Conservation (phyloP, 2,329 filamentous ascomycete genomes). For the Talaromyces amestolkiae region DNA sequence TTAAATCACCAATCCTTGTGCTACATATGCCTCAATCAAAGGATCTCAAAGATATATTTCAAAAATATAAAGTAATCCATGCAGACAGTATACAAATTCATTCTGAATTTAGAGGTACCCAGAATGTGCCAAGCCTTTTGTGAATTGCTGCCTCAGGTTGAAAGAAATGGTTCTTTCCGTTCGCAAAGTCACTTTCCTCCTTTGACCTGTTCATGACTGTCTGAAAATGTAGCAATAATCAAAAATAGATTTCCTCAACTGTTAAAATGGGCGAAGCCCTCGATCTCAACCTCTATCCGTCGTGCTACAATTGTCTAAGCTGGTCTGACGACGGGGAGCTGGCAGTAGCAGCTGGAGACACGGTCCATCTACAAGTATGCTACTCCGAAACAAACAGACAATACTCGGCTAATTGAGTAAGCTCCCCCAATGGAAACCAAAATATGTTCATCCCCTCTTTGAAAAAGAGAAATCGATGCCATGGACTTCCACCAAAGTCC, state of each 20-base stretch:
- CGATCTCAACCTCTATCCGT: conserved; percentile 49
- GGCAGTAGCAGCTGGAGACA: conserved; percentile 56
- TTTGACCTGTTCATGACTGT: not conserved
- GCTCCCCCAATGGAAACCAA: conserved; percentile 20
- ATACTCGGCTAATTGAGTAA: not conserved
- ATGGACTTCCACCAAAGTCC: conserved; percentile 45
- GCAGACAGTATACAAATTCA: not conserved
- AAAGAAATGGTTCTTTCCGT: not conserved
- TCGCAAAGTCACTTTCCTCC: not conserved
- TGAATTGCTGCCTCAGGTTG: not conserved
- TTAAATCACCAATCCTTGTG: not conserved
- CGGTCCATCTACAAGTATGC: conserved; percentile 52
- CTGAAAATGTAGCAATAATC: not conserved
- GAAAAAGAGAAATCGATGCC: conserved; percentile 24
- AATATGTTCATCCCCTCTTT: conserved; percentile 18
- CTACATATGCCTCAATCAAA: not conserved
- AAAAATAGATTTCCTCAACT: not conserved
- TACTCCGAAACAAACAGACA: not conserved
- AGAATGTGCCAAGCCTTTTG: conserved; percentile 14
- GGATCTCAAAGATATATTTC: too few species aligned
- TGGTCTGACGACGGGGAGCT: conserved; percentile 61
- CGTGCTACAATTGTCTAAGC: conserved; percentile 52
- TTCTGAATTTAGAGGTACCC: not conserved
- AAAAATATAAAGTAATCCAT: not conserved
- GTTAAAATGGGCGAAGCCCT: conserved; percentile 23